Evolutionary conservation across 2,329 filamentous ascomycete genomes (phyloP), one percentile per base, ranked within the genome.

Genomic region (Dothiorella sarmentorum): DNA sequence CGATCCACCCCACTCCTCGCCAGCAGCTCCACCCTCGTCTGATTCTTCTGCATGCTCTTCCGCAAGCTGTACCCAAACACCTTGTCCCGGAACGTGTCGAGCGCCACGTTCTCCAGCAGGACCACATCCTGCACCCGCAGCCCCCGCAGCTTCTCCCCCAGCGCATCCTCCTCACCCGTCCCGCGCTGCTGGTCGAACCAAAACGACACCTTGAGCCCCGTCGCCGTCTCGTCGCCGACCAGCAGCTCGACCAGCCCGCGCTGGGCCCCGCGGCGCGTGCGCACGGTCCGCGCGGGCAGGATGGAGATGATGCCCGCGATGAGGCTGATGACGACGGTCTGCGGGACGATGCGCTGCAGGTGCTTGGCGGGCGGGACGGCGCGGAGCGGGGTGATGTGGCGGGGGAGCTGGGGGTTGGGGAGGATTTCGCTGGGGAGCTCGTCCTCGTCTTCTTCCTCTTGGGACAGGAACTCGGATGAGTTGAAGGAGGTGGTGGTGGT

Each of bases 31-130:
- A 93, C 76, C 61, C 81, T 84, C 3, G 91, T 78, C 45, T 69
- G 68, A 22, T 91, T 81, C 64, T 83, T 86, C 7, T 90, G 92
- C 65, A 89, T 81, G 7, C 85, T 84, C 62, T 82, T 83, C 26
- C 88, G 83, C 62, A 97, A 75, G 67, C 88, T 94, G 70, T 95
- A 89, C 0, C 93, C 92, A 66, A 94, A 91, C 0, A 97, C 92
- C 65, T 83, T 86, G 45, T 85, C 83, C 53, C 82, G 82, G 70
- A 93, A 97, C 3, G 85, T 84, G 55, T 85, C 84, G 53, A 97
- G 77, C 0, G 88, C 91, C 6, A 96, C 85, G 65, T 93, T 91
- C 59, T 86, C 85, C 60, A 96, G 69, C 13, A 96, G 78, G 4
- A 97, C 78, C 1, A 96, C 83, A 68, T 97, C 91, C 65, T 88